These are phyloP conservation scores for Penicillium concentricum DNA, from an alignment of 2,329 filamentous ascomycete genomes.

Conservation along the genomic window DNA sequence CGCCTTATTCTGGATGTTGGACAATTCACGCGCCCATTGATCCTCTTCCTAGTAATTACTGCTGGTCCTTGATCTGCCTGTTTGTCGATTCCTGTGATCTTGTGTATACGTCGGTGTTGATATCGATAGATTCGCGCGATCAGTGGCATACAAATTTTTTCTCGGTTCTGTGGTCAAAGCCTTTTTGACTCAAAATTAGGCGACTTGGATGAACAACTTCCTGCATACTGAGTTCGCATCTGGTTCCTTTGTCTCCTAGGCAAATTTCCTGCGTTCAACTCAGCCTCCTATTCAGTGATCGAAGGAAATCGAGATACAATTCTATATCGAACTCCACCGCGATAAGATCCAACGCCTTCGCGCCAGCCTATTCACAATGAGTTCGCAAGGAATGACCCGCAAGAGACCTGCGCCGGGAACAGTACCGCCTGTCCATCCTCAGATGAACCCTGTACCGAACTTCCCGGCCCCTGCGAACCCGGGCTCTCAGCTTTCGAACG, in stretches of 20 bases:
- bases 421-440: slow-evolving; percentile 60
- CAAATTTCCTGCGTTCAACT: background rate
- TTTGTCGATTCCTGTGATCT: background rate
- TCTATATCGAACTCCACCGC: background rate
- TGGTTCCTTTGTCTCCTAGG: slow-evolving; percentile 6
- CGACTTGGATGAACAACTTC: slow-evolving; percentile 18
- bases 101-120: background rate
- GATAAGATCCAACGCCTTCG: slow-evolving; percentile 8
- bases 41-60: slow-evolving; percentile 14
- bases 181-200: slow-evolving; percentile 14
- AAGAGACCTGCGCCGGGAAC: slow-evolving; percentile 75
- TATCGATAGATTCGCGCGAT: background rate
- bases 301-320: background rate
- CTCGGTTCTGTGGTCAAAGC: slow-evolving; percentile 2
- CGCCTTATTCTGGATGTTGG: slow-evolving; percentile 14
- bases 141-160: background rate
- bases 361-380: slow-evolving; percentile 29
- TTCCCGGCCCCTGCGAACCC: slow-evolving; percentile 44
- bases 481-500: slow-evolving; percentile 48
- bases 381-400: slow-evolving; percentile 50
- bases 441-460: slow-evolving; percentile 52
- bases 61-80: slow-evolving; percentile 3
- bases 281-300: background rate
- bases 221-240: slow-evolving; percentile 8
- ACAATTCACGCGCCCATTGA: slow-evolving; percentile 18